Evolutionary conservation across 352 stramenopile species (phyloP).

Genomic region (Pythium sp.): DNA sequence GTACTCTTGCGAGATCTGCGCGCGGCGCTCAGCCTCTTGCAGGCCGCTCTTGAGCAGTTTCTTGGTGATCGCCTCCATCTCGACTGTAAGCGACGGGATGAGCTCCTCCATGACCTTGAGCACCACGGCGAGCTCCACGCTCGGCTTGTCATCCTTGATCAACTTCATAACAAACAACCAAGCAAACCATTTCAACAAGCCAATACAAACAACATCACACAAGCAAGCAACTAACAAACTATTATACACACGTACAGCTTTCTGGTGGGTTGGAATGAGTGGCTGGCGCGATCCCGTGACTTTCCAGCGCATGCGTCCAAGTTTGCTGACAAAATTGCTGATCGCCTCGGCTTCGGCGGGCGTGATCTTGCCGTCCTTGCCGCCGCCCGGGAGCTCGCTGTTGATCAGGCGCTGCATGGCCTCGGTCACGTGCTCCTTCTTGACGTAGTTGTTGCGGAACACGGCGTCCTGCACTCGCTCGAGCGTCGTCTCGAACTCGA

Average conservation of each 20-base stretch:
- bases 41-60: constrained; percentile 14
- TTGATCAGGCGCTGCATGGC: constrained; percentile 60
- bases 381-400: constrained; percentile 51
- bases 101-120: constrained; percentile 70
- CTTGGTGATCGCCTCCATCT: constrained; percentile 67
- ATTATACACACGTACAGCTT: constrained; percentile 24
- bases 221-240: not conserved
- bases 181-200: constrained; percentile 1
- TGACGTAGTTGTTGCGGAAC: constrained; percentile 83
- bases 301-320: constrained; percentile 75
- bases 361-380: constrained; percentile 51
- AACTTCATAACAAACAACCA: constrained; percentile 21
- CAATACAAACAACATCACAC: not conserved
- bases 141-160: constrained; percentile 56
- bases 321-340: constrained; percentile 63
- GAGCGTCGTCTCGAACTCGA: constrained; percentile 74
- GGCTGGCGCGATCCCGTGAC: constrained; percentile 76
- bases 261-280: constrained; percentile 51
- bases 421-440: constrained; percentile 72
- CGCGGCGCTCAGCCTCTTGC: constrained; percentile 38
- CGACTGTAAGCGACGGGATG: constrained; percentile 61
- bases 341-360: constrained; percentile 65
- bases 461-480: constrained; percentile 81
- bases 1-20: constrained; percentile 62
- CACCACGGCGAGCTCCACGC: constrained; percentile 55